Evolutionary conservation across 768 basidiomycete species (phyloP).

Genomic region (Tylopilus felleus): DNA sequence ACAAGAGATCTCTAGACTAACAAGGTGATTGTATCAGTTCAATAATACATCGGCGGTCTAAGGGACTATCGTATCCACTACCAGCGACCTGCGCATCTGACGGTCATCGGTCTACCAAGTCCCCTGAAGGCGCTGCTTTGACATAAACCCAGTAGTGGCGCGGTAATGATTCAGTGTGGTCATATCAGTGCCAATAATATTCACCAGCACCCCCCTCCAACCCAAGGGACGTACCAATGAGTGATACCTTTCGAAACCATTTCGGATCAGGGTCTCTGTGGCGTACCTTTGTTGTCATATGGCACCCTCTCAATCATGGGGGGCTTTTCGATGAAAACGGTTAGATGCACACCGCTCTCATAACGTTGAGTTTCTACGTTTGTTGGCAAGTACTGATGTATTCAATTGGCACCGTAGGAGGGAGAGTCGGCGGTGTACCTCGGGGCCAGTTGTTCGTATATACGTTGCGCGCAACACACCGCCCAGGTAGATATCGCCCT

Average conservation of each 20-base stretch:
- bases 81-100: not conserved
- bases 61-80: not conserved
- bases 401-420: not conserved
- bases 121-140: not conserved
- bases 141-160: not conserved
- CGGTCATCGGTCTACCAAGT: not conserved
- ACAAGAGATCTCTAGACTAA: not conserved
- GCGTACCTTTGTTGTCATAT: not conserved
- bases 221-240: not conserved
- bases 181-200: not conserved
- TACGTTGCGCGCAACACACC: not conserved
- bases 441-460: not conserved
- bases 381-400: not conserved
- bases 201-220: not conserved
- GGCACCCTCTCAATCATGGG: not conserved
- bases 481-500: no score
- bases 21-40: not conserved
- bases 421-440: not conserved
- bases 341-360: constrained; percentile 3
- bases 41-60: not conserved
- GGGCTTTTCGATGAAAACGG: not conserved
- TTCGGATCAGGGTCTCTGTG: constrained; percentile 8
- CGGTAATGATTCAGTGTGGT: not conserved
- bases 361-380: not conserved
- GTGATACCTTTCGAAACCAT: not conserved